Evolutionary conservation across 345 rosid genomes (phyloP).

Genomic region (Adansonia digitata): DNA sequence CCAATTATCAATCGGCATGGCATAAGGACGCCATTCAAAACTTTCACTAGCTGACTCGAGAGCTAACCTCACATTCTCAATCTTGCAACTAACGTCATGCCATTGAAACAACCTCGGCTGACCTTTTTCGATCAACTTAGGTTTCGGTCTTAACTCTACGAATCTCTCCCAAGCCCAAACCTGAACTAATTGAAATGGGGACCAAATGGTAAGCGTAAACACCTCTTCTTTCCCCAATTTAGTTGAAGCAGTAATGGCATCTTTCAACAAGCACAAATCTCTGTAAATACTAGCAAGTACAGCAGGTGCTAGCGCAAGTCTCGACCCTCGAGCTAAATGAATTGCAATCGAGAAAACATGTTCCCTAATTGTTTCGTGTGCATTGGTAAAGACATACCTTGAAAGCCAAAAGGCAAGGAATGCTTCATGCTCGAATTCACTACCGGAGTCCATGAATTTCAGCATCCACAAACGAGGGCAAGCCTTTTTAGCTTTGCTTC

Average conservation of each 20-base stretch:
- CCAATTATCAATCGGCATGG: conserved; percentile 1
- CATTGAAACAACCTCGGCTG: background rate
- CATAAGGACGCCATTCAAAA: conserved; percentile 30
- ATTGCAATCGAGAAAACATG: background rate
- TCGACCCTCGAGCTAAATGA: background rate
- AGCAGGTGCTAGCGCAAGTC: background rate
- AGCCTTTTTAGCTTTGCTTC: background rate
- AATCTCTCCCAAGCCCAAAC: background rate
- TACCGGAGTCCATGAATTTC: background rate
- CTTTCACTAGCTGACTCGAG: conserved; percentile 21
- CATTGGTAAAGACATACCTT: background rate
- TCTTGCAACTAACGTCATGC: background rate
- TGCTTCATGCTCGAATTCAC: background rate
- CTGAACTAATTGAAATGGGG: background rate
- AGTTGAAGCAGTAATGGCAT: background rate
- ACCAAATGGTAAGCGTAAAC: background rate
- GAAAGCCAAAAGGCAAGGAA: background rate
- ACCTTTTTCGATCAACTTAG: background rate
- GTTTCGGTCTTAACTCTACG: background rate
- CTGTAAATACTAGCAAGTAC: background rate
- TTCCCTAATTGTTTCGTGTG: background rate
- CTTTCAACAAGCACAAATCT: background rate
- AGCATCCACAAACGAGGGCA: background rate
- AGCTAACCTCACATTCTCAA: background rate
- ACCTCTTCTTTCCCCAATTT: background rate